Base-by-base conservation (phyloP, 371 early-diverging fungal genomes). In the Syncephalastrum racemosum region DNA sequence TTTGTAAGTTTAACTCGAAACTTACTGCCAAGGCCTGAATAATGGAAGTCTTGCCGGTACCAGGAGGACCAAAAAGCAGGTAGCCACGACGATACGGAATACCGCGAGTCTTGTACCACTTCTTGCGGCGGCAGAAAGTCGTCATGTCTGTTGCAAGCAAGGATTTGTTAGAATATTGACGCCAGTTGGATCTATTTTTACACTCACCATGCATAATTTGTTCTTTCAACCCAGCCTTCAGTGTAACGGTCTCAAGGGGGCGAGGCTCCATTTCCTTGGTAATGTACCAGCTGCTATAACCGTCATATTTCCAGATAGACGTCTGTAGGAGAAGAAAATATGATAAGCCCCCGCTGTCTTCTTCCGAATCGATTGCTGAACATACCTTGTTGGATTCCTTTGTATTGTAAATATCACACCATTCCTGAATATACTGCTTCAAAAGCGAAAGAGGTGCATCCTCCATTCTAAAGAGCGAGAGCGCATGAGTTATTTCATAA, bases 51-150 rank as follows among this genome's bases (percentile, higher is more conserved):
- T 88, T 83, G 20, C 90, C 84, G 45, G 88, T 82, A 57, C 87
- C 84, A 20, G 87, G 87, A 8, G 81, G 77, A 14, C 88, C 84
- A 53, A 79, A 73, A 39, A 85, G 60, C 19, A 86, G 56, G 58
- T 84, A 83, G 2, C 98, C 98, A 31, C 98, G 81, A 3, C 97
- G 83, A 59, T 94, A 94, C 3, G 97, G 97, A 47, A 96, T 90
- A 1, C 95, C 96, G 27, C 95, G 80, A 42, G 90, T 87, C 22
- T 84, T 75, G 55, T 95, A 96, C 96, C 96, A 96, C 13, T 59
- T 50, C 46, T 58, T 61, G 31, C 68, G 51, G 10, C 42, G 58
- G 25, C 57, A 57, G 57, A 73, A 73, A 0, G 63, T 62, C 40
- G 70, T 56, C 63, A 73, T 70, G 59, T 73, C 74, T 64, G 45